Conservation (phyloP, 2,329 filamentous ascomycete species). For the Exophiala lecanii-corni region DNA sequence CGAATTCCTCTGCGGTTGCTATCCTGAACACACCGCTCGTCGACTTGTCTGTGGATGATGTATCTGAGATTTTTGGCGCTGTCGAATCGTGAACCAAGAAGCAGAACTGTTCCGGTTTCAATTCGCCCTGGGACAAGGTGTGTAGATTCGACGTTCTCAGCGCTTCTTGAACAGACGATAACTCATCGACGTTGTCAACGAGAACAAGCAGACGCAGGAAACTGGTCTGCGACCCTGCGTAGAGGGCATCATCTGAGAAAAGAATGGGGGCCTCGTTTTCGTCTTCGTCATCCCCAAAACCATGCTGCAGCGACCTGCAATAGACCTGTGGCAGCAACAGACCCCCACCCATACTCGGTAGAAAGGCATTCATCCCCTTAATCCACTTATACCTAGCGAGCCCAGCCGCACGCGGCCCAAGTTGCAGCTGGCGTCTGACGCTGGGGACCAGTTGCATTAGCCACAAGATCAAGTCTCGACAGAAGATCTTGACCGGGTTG, state of each 20-base stretch:
- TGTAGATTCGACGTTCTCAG: slow-evolving; percentile 24
- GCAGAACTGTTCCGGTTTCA: slow-evolving; percentile 15
- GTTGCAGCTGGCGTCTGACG: slow-evolving; percentile 29
- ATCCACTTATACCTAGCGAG: slow-evolving; percentile 29
- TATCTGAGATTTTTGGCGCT: neutral
- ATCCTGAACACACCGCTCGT: slow-evolving; percentile 20
- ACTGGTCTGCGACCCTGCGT: slow-evolving; percentile 10
- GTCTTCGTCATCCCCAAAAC: neutral
- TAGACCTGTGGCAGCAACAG: slow-evolving; percentile 33
- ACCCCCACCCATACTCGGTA: slow-evolving; percentile 30
- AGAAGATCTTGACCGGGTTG: slow-evolving; percentile 28
- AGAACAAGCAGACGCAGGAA: slow-evolving; percentile 13
- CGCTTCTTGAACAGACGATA: slow-evolving; percentile 29
- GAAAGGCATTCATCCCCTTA: slow-evolving; percentile 30
- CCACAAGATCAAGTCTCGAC: slow-evolving; percentile 34
- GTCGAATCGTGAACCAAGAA: slow-evolving; percentile 8
- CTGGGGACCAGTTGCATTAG: slow-evolving; percentile 31
- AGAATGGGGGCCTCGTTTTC: slow-evolving; percentile 6
- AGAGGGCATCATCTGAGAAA: slow-evolving; percentile 34
- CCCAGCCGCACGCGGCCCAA: slow-evolving; percentile 30
- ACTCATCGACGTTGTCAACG: slow-evolving; percentile 8
- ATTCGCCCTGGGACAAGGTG: slow-evolving; percentile 5
- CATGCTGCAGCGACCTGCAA: slow-evolving; percentile 20
- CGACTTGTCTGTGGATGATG: neutral
- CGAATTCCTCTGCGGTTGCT: slow-evolving; percentile 30